phyloP scores from a whole-genome alignment of 371 early-diverging fungal genomes.

The Lichtheimia ornata region DNA sequence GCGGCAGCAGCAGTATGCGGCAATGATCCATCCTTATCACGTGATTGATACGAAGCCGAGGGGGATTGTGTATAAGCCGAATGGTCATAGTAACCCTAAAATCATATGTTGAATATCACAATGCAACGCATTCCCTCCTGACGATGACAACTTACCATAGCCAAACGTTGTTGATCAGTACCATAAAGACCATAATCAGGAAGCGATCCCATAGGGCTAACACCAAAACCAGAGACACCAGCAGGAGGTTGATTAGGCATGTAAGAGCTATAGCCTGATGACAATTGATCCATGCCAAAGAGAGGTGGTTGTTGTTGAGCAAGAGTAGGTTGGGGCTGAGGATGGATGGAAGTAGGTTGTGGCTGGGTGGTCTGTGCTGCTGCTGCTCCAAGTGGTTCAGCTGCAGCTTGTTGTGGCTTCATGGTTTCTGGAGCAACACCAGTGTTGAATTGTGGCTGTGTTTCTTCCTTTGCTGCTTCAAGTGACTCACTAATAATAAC shows the following conservation, averaged over 20 bases:
- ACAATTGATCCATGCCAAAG: conserved; percentile 56
- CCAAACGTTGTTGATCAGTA: conserved; percentile 50
- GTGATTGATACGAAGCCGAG: conserved; percentile 37
- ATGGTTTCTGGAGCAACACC: too few relatives aligned
- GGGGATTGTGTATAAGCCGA: conserved; percentile 47
- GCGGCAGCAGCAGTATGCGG: conserved; percentile 20
- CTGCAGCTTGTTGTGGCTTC: conserved; percentile 2
- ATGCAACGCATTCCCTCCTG: conserved; percentile 4
- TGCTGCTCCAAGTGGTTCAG: conserved; percentile 8
- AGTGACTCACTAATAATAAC: not conserved
- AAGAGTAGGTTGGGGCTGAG: conserved; percentile 22
- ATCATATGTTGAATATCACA: not conserved
- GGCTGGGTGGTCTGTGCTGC: conserved; percentile 14
- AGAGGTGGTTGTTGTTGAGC: conserved; percentile 25
- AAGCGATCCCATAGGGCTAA: conserved; percentile 68
- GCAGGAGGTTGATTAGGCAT: conserved; percentile 58
- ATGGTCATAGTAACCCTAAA: conserved; percentile 61
- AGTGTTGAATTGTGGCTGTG: not conserved
- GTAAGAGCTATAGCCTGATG: conserved; percentile 58
- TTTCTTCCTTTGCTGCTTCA: not conserved
- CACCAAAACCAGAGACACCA: conserved; percentile 66
- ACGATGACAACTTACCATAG: conserved; percentile 33
- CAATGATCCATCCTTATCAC: conserved; percentile 36
- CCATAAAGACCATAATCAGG: conserved; percentile 57
- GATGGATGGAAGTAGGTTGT: not conserved